A percentile compares a stretch with the other conserved stretches of the same genome.
Evolutionary conservation across 2,329 filamentous ascomycete genomes (phyloP).

Genomic region (Penicillium olsonii): DNA sequence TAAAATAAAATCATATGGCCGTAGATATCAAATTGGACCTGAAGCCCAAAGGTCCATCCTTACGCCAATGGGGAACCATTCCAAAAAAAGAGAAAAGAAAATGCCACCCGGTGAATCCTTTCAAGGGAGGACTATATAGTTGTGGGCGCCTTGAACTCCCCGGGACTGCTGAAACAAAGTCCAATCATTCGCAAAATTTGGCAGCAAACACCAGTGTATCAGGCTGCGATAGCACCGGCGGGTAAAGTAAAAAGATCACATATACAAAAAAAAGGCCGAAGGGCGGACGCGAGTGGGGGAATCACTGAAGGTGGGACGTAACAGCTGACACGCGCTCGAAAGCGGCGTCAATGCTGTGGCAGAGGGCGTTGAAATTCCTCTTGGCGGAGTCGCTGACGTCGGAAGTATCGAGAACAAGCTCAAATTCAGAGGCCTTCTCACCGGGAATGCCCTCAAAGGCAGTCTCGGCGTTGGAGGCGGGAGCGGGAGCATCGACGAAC

Average conservation of each 20-base stretch:
- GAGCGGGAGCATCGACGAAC: constrained; percentile 54
- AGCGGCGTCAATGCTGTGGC: constrained; percentile 44
- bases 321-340: constrained; percentile 43
- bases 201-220: constrained; percentile 18
- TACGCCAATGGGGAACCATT: constrained; percentile 17
- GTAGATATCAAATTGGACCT: constrained; percentile 15
- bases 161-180: constrained; percentile 5
- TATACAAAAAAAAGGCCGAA: constrained; percentile 25
- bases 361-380: constrained; percentile 39
- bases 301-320: constrained; percentile 44
- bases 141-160: constrained; percentile 24
- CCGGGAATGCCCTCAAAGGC: constrained; percentile 56
- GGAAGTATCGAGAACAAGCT: constrained; percentile 59
- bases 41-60: constrained; percentile 20
- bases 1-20: constrained; percentile 8
- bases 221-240: constrained; percentile 15
- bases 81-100: constrained; percentile 7
- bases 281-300: constrained; percentile 28
- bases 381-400: constrained; percentile 29
- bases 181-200: constrained; percentile 14
- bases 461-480: constrained; percentile 27
- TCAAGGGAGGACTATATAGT: constrained; percentile 16
- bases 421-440: constrained; percentile 66
- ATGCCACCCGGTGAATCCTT: constrained; percentile 19
- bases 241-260: constrained; percentile 16